Base-by-base conservation (phyloP, 495 filamentous ascomycete species). In the Trichocladium antarcticum region DNA sequence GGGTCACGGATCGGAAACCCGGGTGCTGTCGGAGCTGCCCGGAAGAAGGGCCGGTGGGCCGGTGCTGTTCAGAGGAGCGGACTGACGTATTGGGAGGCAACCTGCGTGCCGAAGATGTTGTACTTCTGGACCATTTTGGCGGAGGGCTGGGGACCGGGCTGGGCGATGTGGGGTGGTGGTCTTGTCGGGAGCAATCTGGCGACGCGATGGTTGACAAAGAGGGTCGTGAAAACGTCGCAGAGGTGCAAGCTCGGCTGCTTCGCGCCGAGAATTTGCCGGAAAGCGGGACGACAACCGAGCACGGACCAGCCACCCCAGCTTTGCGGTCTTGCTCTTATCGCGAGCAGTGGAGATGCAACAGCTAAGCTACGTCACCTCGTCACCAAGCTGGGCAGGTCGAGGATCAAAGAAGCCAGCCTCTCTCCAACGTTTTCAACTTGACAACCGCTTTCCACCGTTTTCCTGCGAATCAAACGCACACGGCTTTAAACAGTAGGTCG, bases 71-170 rank as follows among this genome's bases (percentile, higher is more conserved):
- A 55, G n/a, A 17, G 45, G 32, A 49, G 56, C 42, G 39, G 44
- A 85, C 88, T 62, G 79, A 98, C 90, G 65, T 83, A 72, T 74
- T 96, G 92, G 44, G 92, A 94, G 72, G 85, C 88, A 75, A 98
- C 75, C 71, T 95, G 80, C 65, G 80, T 83, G 76, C 90, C 92
- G 71, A 83, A 75, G 63, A 96, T 74, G 56, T 73, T 80, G 80
- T 95, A 96, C 64, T 78, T 79, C 62, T 72, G 76, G 64, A 89
- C 87, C 90, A 97, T 97, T 56, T 72, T 89, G 76, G 68, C 62
- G 67, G 37, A 37, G 44, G 37, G 40, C 49, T 54, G 68, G 58
- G 61, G 60, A 49, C 59, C 64, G 63, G 55, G 68, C 60, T 56
- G 31, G 49, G 50, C 62, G 58, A 58, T 60, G 60, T 60, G 64